Conservation (phyloP, 176 grass and related monocot genomes). For the Oryza meridionalis region DNA sequence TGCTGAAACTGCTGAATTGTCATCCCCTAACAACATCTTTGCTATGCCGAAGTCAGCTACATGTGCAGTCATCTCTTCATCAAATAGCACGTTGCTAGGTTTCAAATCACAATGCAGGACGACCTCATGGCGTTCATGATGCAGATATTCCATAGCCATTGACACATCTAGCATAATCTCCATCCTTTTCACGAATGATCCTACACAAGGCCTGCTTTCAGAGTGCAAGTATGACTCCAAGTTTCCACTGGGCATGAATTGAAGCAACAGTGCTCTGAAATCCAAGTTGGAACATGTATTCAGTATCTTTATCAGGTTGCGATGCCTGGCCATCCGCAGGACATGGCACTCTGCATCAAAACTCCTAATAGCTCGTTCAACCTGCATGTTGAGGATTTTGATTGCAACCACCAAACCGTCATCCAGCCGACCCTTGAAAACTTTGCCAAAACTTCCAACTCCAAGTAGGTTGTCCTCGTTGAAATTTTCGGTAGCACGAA, state of each 20-base stretch:
- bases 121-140: too few relatives aligned
- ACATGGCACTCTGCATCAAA: background rate
- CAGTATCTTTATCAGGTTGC: background rate
- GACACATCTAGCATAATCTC: background rate
- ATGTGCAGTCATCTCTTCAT: too few relatives aligned
- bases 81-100: too few relatives aligned
- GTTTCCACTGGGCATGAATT: background rate
- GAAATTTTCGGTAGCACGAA: background rate
- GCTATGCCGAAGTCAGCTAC: too few relatives aligned
- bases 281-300: conserved; percentile 9
- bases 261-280: background rate
- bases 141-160: too few relatives aligned
- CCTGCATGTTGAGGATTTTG: background rate
- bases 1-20: too few relatives aligned
- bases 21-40: too few relatives aligned
- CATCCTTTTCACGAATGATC: background rate
- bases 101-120: too few relatives aligned
- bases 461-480: background rate
- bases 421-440: background rate
- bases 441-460: conserved; percentile 2
- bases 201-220: background rate
- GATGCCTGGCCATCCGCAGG: background rate
- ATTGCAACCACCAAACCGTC: background rate
- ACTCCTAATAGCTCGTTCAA: background rate
- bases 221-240: background rate